Evolutionary conservation across 1,284 basidiomycete species (phyloP), one percentile per base, ranked within the genome.

Genomic region (Ganoderma lucidum): DNA sequence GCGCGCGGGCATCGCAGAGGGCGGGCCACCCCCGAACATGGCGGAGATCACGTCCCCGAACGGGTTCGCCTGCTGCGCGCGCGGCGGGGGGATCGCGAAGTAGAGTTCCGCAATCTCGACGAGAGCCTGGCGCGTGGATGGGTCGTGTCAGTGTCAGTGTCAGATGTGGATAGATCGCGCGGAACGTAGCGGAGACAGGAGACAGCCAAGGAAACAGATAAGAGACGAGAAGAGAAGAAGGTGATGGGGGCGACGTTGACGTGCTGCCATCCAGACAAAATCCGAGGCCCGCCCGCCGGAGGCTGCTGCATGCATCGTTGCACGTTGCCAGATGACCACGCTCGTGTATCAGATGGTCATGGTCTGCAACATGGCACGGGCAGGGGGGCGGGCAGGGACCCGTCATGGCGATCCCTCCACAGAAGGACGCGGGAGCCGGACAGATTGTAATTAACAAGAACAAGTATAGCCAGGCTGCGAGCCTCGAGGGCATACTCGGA

Each of bases 31-130:
- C 60, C 91, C 90, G 64, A 96, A 92, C 78, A 97, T 84, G 1
- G 90, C 91, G 6, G 94, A 93, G 79, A 96, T 83, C 86, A 97
- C 91, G 63, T 94, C 93, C 63, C 91, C 93, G 48, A 96, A 81
- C 15, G 95, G 91, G 77, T 95, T 95, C n/a, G 85, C 88, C 14
- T 87, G 85, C 70, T 91, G 90, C 28, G 82, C 83, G 53, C 90
- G 85, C 32, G 93, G 91, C 42, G 89, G 90, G 9, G 93, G 90
- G 64, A 96, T 90, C 12, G 90, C 90, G 81, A 96, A 96, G 80
- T 94, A 96, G 35, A 97, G 82, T 28, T 87, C 87, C 14, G 87
- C 88, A 58, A 96, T 83, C 64, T 92, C 85, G 77, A 85, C 79
- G 63, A 79, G 70, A 58, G 77, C 77, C 83, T 83, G 67, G 35